Percentiles rank a stretch among this genome's conserved stretches.
Evolutionary conservation across 768 basidiomycete species (phyloP).

Genomic region (Rhodotorula graminis): DNA sequence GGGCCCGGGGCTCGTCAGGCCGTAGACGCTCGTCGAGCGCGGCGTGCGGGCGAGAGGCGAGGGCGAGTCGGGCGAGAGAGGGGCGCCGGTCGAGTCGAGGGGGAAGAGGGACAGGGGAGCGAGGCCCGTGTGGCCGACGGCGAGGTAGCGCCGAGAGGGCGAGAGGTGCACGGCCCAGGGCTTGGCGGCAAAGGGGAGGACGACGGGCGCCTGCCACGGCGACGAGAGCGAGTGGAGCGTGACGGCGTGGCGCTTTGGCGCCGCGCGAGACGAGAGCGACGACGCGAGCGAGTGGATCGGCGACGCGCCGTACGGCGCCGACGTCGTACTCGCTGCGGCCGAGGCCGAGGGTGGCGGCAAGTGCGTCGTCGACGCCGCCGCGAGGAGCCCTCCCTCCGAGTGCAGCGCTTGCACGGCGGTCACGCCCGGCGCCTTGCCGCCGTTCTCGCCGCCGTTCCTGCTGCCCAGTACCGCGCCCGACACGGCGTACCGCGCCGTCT

Average conservation of each 20-base stretch:
- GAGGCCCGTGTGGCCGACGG: conserved; percentile 16
- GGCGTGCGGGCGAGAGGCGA: background rate
- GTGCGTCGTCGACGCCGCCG: background rate
- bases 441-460: too few relatives aligned
- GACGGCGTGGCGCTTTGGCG: conserved; percentile 1
- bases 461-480: background rate
- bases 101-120: conserved; percentile 6
- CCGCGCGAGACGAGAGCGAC: conserved; percentile 2
- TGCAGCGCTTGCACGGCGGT: conserved; percentile 13
- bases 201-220: conserved; percentile 1
- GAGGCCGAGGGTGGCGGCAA: background rate
- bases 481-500: conserved; percentile 10
- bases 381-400: background rate
- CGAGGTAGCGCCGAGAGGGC: conserved; percentile 6
- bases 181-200: conserved; percentile 6
- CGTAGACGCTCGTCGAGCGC: conserved; percentile 20
- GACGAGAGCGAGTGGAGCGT: conserved; percentile 9
- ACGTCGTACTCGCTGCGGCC: too few relatives aligned
- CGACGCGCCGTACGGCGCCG: background rate
- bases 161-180: conserved; percentile 22
- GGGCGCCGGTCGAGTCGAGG: conserved; percentile 13
- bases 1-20: conserved; percentile 7
- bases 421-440: background rate
- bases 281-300: conserved; percentile 1
- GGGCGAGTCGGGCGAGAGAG: background rate